Conservation (phyloP, 1,139 yeast species). For the Zygoascus sp. region DNA sequence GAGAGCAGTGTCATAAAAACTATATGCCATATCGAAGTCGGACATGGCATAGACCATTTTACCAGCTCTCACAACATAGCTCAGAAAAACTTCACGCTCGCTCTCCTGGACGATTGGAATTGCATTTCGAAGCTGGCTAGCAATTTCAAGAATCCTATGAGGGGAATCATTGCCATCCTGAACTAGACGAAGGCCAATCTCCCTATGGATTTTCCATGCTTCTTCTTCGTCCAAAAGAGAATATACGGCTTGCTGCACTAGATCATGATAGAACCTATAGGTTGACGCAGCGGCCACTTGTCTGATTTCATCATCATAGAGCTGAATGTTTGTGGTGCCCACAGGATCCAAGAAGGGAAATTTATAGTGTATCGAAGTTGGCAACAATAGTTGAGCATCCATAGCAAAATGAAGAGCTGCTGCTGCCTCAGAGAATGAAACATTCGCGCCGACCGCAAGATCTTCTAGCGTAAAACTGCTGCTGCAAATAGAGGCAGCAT, state of each 20-base stretch:
- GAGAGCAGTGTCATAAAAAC: conserved; percentile 28
- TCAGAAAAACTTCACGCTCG: conserved; percentile 25
- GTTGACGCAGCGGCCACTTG: conserved; percentile 41
- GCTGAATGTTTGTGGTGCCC: conserved; percentile 35
- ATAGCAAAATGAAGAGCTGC: conserved; percentile 39
- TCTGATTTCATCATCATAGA: conserved; percentile 32
- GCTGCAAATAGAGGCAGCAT: conserved; percentile 45
- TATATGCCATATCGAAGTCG: conserved; percentile 31
- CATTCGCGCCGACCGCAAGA: conserved; percentile 40
- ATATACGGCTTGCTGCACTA: conserved; percentile 37
- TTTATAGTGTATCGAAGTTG: conserved; percentile 46
- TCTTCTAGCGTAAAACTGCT: conserved; percentile 45
- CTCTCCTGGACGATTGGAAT: conserved; percentile 28
- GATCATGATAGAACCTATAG: conserved; percentile 36
- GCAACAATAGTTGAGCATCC: conserved; percentile 38
- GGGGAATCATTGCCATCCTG: conserved; percentile 26
- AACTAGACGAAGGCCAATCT: conserved; percentile 44
- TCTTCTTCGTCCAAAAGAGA: conserved; percentile 33
- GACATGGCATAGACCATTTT: conserved; percentile 30
- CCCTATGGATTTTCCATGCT: conserved; percentile 38
- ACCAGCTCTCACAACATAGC: conserved; percentile 29
- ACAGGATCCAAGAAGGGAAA: conserved; percentile 44
- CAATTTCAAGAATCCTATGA: conserved; percentile 29
- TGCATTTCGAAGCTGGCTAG: conserved; percentile 29
- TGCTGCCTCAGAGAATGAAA: conserved; percentile 33